A percentile compares a stretch with the other conserved stretches of the same genome.
Conservation (phyloP, 1,139 yeast genomes). For the Saccharomyces hybrid region DNA sequence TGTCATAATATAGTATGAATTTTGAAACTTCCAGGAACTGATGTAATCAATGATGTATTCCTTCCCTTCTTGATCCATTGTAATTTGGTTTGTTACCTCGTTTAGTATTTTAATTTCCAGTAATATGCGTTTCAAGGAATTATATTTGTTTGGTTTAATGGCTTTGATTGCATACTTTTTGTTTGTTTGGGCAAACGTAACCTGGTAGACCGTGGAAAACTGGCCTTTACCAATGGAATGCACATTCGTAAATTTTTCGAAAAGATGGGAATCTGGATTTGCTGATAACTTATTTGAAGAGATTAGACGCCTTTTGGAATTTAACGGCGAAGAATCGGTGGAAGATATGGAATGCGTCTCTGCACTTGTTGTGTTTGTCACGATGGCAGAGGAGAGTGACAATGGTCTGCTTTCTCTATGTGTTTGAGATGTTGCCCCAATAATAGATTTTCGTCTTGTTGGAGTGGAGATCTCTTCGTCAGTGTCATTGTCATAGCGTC, state of each 20-base stretch:
- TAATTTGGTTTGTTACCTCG: constrained; percentile 15
- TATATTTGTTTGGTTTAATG: constrained; percentile 41
- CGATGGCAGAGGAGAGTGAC: not conserved
- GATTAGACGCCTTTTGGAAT: constrained; percentile 9
- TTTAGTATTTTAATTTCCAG: constrained; percentile 35
- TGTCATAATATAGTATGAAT: constrained; percentile 82
- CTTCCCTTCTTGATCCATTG: constrained; percentile 59
- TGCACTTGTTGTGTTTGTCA: not conserved
- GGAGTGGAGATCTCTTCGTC: constrained; percentile 20
- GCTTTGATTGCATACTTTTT: constrained; percentile 72
- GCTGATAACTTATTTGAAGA: constrained; percentile 32
- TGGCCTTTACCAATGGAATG: constrained; percentile 75
- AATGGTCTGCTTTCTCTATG: not conserved
- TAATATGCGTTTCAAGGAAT: constrained; percentile 31
- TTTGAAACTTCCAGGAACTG: constrained; percentile 73
- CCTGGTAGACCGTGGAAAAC: constrained; percentile 80
- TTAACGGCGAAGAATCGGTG: constrained; percentile 6
- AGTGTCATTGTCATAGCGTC: constrained; percentile 6
- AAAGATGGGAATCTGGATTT: constrained; percentile 41
- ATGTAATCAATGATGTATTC: constrained; percentile 73
- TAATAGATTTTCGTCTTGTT: constrained; percentile 14
- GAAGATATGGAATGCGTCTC: constrained; percentile 1
- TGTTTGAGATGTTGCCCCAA: constrained; percentile 4
- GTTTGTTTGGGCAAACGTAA: constrained; percentile 53
- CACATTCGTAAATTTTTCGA: constrained; percentile 65